Percentiles rank a stretch among this genome's conserved stretches.
Conservation (phyloP, 345 rosid species). For the Dimocarpus longan region DNA sequence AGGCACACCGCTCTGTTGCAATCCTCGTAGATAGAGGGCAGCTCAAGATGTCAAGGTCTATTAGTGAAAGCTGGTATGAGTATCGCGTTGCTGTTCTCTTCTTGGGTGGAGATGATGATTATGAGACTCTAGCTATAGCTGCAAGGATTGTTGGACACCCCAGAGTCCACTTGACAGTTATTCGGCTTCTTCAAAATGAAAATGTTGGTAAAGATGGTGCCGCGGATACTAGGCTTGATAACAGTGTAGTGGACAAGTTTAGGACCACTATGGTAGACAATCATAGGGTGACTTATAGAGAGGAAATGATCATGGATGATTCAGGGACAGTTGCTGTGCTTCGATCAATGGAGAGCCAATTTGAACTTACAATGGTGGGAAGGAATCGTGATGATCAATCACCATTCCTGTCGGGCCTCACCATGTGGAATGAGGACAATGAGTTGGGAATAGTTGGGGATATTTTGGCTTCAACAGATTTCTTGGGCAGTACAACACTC, state of each 20-base stretch:
- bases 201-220: neutral
- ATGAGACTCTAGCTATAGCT: slow-evolving; percentile 20
- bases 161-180: slow-evolving; percentile 14
- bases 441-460: slow-evolving; percentile 22
- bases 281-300: neutral
- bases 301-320: slow-evolving; percentile 23
- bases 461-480: slow-evolving; percentile 19
- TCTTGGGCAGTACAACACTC: slow-evolving; percentile 23
- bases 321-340: slow-evolving; percentile 16
- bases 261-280: slow-evolving; percentile 18
- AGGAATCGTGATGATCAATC: slow-evolving; percentile 17
- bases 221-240: slow-evolving; percentile 20
- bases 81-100: slow-evolving; percentile 21
- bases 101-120: slow-evolving; percentile 25
- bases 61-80: slow-evolving; percentile 8
- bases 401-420: slow-evolving; percentile 12
- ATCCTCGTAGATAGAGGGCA: slow-evolving; percentile 14
- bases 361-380: slow-evolving; percentile 22
- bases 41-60: neutral
- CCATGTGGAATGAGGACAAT: slow-evolving; percentile 21
- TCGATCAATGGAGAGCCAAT: slow-evolving; percentile 19
- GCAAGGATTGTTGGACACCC: slow-evolving; percentile 20
- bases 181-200: slow-evolving; percentile 20
- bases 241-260: slow-evolving; percentile 13
- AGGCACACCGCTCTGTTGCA: slow-evolving; percentile 26